Conservation (phyloP, 768 basidiomycete species). For the Crucibulum laeve region DNA sequence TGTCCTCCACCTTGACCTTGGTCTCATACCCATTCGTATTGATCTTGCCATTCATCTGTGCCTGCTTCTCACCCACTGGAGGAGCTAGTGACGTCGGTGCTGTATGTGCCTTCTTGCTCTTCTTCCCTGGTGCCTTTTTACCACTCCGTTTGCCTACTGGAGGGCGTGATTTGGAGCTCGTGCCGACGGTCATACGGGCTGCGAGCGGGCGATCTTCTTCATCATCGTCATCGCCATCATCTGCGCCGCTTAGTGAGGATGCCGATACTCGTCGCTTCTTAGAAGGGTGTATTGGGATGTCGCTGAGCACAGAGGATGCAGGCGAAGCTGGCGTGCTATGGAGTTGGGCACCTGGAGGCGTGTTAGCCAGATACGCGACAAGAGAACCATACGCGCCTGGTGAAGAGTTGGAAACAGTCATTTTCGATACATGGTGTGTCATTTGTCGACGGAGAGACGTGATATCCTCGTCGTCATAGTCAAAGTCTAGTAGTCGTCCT, state of each 20-base stretch:
- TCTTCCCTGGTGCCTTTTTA: slow-evolving; percentile 55
- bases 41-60: slow-evolving; percentile 30
- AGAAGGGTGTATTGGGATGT: slow-evolving; percentile 37
- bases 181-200: slow-evolving; percentile 29
- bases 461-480: slow-evolving; percentile 69
- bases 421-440: slow-evolving; percentile 29
- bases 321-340: slow-evolving; percentile 35
- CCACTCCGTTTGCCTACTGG: slow-evolving; percentile 37
- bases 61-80: slow-evolving; percentile 32
- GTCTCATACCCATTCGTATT: slow-evolving; percentile 43
- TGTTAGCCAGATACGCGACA: background rate
- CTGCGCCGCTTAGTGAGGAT: slow-evolving; percentile 50
- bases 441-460: slow-evolving; percentile 68
- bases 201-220: slow-evolving; percentile 60
- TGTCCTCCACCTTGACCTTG: slow-evolving; percentile 71
- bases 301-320: slow-evolving; percentile 47
- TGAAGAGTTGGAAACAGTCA: slow-evolving; percentile 35
- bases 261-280: slow-evolving; percentile 53
- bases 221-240: slow-evolving; percentile 40
- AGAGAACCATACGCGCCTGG: slow-evolving; percentile 35
- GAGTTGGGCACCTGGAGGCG: slow-evolving; percentile 20
- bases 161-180: slow-evolving; percentile 15
- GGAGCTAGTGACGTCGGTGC: slow-evolving; percentile 42
- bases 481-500: slow-evolving; percentile 75
- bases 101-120: slow-evolving; percentile 53